Conservation (phyloP, 2,329 filamentous ascomycete species). For the Aureobasidium subglaciale region DNA sequence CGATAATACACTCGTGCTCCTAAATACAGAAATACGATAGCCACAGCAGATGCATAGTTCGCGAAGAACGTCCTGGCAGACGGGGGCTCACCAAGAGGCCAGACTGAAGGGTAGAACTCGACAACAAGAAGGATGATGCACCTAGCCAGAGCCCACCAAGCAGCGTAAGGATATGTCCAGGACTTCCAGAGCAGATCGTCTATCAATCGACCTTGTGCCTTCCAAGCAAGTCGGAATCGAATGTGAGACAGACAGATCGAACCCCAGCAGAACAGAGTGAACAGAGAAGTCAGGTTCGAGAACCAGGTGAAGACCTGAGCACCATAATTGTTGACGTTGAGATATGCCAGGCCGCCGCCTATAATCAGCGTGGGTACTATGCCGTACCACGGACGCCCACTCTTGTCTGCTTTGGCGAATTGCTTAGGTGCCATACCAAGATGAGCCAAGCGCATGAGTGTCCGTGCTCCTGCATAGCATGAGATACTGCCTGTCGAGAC, state of each 20-base stretch:
- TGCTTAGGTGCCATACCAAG: constrained; percentile 36
- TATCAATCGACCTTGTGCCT: constrained; percentile 48
- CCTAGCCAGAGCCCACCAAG: constrained; percentile 39
- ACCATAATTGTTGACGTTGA: constrained; percentile 32
- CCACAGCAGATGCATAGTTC: constrained; percentile 40
- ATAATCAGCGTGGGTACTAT: constrained; percentile 24
- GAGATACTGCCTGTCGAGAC: constrained; percentile 39
- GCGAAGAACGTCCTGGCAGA: constrained; percentile 40
- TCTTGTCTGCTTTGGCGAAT: constrained; percentile 27
- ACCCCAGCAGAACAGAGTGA: constrained; percentile 66
- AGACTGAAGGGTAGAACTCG: constrained; percentile 43
- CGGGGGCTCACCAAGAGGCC: constrained; percentile 32
- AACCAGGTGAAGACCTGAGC: constrained; percentile 40
- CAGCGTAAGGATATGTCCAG: constrained; percentile 38
- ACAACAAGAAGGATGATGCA: constrained; percentile 40
- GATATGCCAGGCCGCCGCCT: constrained; percentile 32
- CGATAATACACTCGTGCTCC: constrained; percentile 36
- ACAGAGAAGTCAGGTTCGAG: constrained; percentile 62
- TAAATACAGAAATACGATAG: constrained; percentile 37
- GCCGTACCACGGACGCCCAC: constrained; percentile 32
- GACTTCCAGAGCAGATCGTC: constrained; percentile 42
- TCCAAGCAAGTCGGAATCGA: constrained; percentile 60
- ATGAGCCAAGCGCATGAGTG: constrained; percentile 38
- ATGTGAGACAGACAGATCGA: constrained; percentile 64
- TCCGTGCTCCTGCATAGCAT: constrained; percentile 39